Base-by-base conservation (phyloP, 331 rosid genomes). In the Phaseolus coccineus region DNA sequence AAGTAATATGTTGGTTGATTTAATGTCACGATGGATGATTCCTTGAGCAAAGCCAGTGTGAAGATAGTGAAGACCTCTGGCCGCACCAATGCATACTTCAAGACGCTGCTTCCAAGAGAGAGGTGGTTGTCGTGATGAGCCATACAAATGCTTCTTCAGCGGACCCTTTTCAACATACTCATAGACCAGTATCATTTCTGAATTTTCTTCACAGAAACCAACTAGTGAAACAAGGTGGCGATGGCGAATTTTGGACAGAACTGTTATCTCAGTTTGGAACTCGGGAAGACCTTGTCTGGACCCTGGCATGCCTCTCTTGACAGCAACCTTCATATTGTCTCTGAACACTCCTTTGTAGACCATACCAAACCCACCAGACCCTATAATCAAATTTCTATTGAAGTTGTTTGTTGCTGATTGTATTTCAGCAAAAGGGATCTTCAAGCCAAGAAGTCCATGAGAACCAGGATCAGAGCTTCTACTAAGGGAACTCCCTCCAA, bases 211-310 rank as follows among this genome's bases (percentile, higher is more conserved):
- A 13, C 99, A 96, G 73, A 82, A 96, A 3, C 99, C 99, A 53
- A 96, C 96, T 16, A 96, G 88, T 6, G 99, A 90, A 77, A 96
- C 99, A 35, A 96, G 98, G 82, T 96, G 99, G 12, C 85, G 90
- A 78, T 96, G 99, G 27, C 99, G 97, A 61, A 96, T 96, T 84
- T 85, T 94, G 7, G 98, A 93, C 82, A 96, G 70, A 65, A 96
- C 77, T 39, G 96, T 74, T 63, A 96, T 96, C 84, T 96, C 98
- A 12, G 96, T 85, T 28, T 96, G 99, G 86, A 96, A 96, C 77
- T 96, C 99, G n/a, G 99, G 98, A 84, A 93, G 96, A 84, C 99
- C 99, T 78, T 96, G 98, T 84, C 99, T 85, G 48, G 99, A 96
- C 52, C 99, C 99, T 0, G 95, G 99, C 89, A 89, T 86, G 39